Evolutionary conservation across 257 asterid species (phyloP), one percentile per base, ranked within the genome.

Genomic region (Craterostigma plantagineum): DNA sequence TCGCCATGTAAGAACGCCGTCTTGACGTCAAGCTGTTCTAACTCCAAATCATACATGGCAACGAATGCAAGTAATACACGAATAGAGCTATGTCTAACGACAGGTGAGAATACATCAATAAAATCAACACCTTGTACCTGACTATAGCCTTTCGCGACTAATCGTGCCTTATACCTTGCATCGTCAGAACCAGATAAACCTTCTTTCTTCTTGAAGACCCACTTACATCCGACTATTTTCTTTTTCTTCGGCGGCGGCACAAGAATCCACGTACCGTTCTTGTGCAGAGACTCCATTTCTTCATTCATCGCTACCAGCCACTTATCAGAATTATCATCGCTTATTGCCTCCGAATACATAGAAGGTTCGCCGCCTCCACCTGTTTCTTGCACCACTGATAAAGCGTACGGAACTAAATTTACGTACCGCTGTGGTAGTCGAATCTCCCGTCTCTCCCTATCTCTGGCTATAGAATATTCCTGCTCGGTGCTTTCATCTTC

Each of bases 121-220:
- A 34, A 47, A 5, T 47, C 33, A 13, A 34, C 14, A 1, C 42
- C 13, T 47, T 47, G 11, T 18, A 12, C 7, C 0, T 45, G 40
- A 33, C 35, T 33, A 18, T 14, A 55, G n/a, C 42, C 61, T 8
- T 40, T 55, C 8, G 44, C 38, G n/a, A 55, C 60, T 9, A 46
- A 33, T 13, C 49, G 1, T 10, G 33, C 38, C 33, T 40, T 55
- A n/a, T 10, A 56, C n/a, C 50, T 47, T 7, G 10, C 42, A 38
- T 38, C 35, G 10, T 34, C 48, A 38, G 16, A 14, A 0, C 34
- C 4, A 16, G 35, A 16, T 14, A 5, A 16, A 4, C 18, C 34
- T 3, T 38, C 4, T 11, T 49, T 43, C 10, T 34, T 34, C 14
- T 14, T 44, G 2, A 18, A 57, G 13, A 50, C 43, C 16, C 38